phyloP scores from a whole-genome alignment of 2,329 filamentous ascomycete species.

The Passalora sequoiae region DNA sequence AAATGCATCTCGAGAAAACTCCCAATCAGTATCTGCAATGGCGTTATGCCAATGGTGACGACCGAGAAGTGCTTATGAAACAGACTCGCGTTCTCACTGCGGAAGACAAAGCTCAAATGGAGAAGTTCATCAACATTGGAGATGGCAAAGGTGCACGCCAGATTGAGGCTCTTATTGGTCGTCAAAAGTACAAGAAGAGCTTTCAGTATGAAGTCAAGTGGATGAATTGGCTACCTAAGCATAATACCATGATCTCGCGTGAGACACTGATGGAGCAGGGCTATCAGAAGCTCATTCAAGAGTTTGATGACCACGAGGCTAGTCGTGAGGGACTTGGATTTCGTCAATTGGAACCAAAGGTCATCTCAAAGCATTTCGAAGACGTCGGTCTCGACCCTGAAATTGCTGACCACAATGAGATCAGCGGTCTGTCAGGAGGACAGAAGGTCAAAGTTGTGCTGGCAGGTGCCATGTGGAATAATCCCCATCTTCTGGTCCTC shows the following conservation, averaged over 20 bases:
- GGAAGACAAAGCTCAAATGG: slow-evolving; percentile 84
- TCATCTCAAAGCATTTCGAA: slow-evolving; percentile 97
- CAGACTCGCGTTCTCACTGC: slow-evolving; percentile 86
- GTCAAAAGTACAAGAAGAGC: slow-evolving; percentile 98
- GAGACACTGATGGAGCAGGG: slow-evolving; percentile 83
- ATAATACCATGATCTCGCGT: slow-evolving; percentile 87
- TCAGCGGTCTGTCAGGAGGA: slow-evolving; percentile 88
- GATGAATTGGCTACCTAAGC: slow-evolving; percentile 79
- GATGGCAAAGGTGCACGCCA: slow-evolving; percentile 74
- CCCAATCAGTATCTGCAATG: slow-evolving; percentile 98
- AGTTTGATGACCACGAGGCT: slow-evolving; percentile 97
- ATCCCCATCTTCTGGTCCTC: slow-evolving; percentile 92
- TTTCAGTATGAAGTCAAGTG: slow-evolving; percentile 99
- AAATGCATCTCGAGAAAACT: slow-evolving; percentile 99
- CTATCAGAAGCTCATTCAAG: slow-evolving; percentile 89
- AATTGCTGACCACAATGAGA: slow-evolving; percentile 98
- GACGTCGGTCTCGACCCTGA: slow-evolving; percentile 94
- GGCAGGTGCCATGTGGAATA: slow-evolving; percentile 70
- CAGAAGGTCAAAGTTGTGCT: slow-evolving; percentile 99
- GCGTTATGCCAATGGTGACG: slow-evolving; percentile 95
- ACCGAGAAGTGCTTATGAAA: slow-evolving; percentile 95
- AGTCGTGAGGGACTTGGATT: slow-evolving; percentile 98
- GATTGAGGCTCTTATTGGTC: slow-evolving; percentile 85
- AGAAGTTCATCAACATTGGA: slow-evolving; percentile 76
- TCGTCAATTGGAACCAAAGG: slow-evolving; percentile 83